A percentile compares a stretch with the other conserved stretches of the same genome.
phyloP scores from a whole-genome alignment of 208 protist genomes.

The Naegleria gruberi region DNA sequence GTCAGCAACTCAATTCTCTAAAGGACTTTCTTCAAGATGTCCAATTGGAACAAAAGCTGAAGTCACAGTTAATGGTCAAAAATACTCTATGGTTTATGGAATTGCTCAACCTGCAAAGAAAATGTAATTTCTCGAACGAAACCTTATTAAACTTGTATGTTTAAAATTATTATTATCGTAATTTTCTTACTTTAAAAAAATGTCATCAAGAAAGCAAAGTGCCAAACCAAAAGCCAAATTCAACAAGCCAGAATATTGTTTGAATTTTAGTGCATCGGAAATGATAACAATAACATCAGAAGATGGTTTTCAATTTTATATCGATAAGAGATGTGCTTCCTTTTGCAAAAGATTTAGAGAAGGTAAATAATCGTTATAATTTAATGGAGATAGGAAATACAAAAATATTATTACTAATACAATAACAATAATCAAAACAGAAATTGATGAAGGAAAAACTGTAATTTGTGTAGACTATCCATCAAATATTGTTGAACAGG shows the following conservation, averaged over 20 bases:
- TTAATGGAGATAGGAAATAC: not conserved
- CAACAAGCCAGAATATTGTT: not conserved
- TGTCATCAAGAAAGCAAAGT: not conserved
- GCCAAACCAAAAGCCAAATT: not conserved
- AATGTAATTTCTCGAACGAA: too few relatives aligned
- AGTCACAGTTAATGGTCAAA: too few relatives aligned
- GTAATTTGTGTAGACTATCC: not conserved
- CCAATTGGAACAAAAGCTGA: not conserved
- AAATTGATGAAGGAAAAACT: not conserved
- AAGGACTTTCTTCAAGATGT: not conserved
- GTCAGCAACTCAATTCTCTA: not conserved
- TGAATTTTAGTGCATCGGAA: not conserved
- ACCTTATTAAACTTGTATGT: too few relatives aligned
- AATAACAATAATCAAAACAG: not conserved
- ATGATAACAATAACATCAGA: not conserved
- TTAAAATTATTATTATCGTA: too few relatives aligned
- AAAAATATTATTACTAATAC: too few relatives aligned
- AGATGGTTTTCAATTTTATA: not conserved
- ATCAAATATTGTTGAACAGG: not conserved
- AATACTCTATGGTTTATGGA: too few relatives aligned
- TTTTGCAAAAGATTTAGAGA: not conserved
- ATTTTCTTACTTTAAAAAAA: not conserved
- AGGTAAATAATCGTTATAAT: not conserved
- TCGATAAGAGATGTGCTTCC: not conserved
- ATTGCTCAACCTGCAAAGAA: too few relatives aligned